Evolutionary conservation across 2,329 filamentous ascomycete genomes (phyloP), one percentile per base, ranked within the genome.

Genomic region (Aspergillus sp.): DNA sequence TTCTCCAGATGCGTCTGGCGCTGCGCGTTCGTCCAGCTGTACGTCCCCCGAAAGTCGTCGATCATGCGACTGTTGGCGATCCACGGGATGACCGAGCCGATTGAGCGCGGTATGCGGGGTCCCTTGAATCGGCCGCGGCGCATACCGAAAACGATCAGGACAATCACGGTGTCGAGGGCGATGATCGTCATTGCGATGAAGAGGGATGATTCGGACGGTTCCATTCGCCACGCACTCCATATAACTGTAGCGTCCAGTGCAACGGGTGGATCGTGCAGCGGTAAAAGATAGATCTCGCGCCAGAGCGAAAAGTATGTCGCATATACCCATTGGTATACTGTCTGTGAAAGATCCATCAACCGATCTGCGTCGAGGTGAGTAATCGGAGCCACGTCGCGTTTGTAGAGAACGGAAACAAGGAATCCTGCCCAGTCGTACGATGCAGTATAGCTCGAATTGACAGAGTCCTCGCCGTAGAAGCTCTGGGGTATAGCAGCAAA

Each of bases 361-460:
- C 63, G 61, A 3, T 31, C 34, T 0, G 68, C n/a, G n/a, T 73
- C 57, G 13, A 76, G 62, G 0, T 68, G 61, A n/a, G 67, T 66
- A 28, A 75, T 65, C 1, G 67, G 58, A 4, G 68, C 52, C 23
- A 70, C 66, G 23, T 61, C 64, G n/a, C 68, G 71, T 34, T 72
- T 66, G 45, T 76, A 76, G 4, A 76, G 60, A 15, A 72, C 71
- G 7, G 72, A 71, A 38, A 75, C 72, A 17, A 76, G 66, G 46
- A 75, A 76, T 0, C 74, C 74, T 1, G 74, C 73, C 74, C 74
- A 76, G 48, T 76, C 74, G 28, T 76, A 76, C 0, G 72, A 74
- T 1, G 72, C 69, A 9, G 73, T 65, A 45, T 72, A 72, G 1
- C 65, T 66, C 8, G 69, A 67, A n/a, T 71, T 61, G 19, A 64